Conservation (phyloP, 2,329 filamentous ascomycete genomes). For the Apiospora kogelbergensis region DNA sequence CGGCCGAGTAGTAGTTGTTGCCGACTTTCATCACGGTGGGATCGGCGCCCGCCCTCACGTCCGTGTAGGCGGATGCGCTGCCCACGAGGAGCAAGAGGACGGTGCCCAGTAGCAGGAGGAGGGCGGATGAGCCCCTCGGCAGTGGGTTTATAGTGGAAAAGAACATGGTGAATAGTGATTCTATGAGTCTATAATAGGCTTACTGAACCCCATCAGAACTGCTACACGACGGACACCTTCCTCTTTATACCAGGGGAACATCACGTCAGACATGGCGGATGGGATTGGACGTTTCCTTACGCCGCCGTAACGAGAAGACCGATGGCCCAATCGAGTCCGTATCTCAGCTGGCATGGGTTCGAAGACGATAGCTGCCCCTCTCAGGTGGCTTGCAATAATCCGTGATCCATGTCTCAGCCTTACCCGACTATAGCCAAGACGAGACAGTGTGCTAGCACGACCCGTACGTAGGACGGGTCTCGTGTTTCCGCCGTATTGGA, state of each 20-base stretch:
- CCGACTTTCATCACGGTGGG: conserved; percentile 21
- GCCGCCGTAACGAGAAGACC: not conserved
- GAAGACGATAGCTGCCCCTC: not conserved
- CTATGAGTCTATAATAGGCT: not conserved
- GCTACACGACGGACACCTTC: not conserved
- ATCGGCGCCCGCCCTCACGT: conserved; percentile 20
- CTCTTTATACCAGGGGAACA: not conserved
- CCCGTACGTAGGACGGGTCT: not conserved
- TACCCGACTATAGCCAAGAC: conserved; percentile 3
- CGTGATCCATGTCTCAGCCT: not conserved
- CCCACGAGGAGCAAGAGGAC: conserved; percentile 12
- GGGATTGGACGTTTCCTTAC: not conserved
- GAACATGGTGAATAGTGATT: not conserved
- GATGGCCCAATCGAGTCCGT: not conserved
- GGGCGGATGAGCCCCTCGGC: not conserved
- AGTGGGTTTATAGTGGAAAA: not conserved
- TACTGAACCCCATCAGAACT: not conserved
- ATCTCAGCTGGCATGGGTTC: not conserved
- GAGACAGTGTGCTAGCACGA: not conserved
- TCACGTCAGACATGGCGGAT: not conserved
- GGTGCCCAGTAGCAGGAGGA: not conserved
- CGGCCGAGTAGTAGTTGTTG: conserved; percentile 23
- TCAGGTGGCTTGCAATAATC: not conserved
- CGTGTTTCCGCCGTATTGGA: not conserved
- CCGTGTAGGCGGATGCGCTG: conserved; percentile 11